Evolutionary conservation across 192 early-diverging fungal genomes (phyloP), one percentile per base, ranked within the genome.

Genomic region (Obelidium mucronatum): DNA sequence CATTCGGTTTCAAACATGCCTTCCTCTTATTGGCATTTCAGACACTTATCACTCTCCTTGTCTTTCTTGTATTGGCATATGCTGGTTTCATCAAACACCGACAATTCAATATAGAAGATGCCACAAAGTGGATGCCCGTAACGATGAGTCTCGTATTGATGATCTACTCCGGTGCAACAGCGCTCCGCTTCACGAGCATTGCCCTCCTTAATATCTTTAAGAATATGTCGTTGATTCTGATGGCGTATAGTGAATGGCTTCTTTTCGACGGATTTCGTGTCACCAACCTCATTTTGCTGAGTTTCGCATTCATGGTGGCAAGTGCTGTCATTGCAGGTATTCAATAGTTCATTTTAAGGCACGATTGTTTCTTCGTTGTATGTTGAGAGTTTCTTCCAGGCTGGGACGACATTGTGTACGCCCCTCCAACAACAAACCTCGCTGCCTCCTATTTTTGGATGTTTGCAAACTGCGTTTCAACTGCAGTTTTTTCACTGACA

Each of bases 131-230:
- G 96, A 90, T 99, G 70, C 89, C 92, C 1, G 94, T 99, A 71
- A 91, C 96, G 5, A 73, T 90, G 63, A 85, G 91, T 51, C 88
- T 97, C 40, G 94, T 95, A 1, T 86, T 91, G 42, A 99, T 99
- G 97, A 93, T 99, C 70, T 99, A 98, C 84, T 96, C 96, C 17
- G 97, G 96, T 59, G 94, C 93, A 60, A 97, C 97, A 80, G 92
- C 95, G 51, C 81, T 99, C 3, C 93, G 97, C 78, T 97, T 90
- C 80, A 87, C 98, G 40, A 88, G 92, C 67, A 95, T 99, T 62
- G 93, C 97, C 19, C 85, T 99, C 39, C 97, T 97, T 77, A 99
- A 96, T 31, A 92, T 99, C 73, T 99, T 99, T 87, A 99, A 99
- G 85, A 99, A 99, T 86, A 78, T 98, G 76, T 98, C 97, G 48